Evolutionary conservation across 2,329 filamentous ascomycete genomes (phyloP), one percentile per base, ranked within the genome.

Genomic region (Berkeleyomyces basicola): DNA sequence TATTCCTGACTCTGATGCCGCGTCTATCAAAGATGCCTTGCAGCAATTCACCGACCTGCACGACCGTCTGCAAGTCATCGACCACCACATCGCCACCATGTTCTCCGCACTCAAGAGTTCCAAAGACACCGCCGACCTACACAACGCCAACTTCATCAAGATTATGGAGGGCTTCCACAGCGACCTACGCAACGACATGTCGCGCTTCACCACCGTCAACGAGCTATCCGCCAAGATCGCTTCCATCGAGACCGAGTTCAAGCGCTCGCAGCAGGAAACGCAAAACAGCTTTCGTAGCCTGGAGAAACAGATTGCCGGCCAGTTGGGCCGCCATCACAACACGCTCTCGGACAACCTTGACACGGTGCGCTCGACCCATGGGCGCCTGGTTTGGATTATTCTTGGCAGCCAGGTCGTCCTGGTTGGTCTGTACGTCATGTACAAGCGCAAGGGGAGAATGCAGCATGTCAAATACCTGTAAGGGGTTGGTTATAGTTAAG

Each of bases 381-480:
- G 74, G 16, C 76, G 72, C 66, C 72, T 84, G 68, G 81, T 95
- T 67, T 79, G 86, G 69, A 75, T 90, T 65, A 79, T 95, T 64
- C 77, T 96, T 63, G 84, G 81, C 16, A 83, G 88, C 66, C 90
- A 96, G 74, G 70, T 88, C 58, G 71, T 90, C 67, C 76, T 95
- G 40, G 82, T 82, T 0, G 82, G 74, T 1, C 81, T 78, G 0
- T 96, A 91, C 70, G 72, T 89, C 44, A 71, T 85, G 64, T 96
- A 96, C 75, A 95, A 95, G 80, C 81, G 84, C 68, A 84, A 86
- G 70, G 82, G 86, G 74, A 79, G 82, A 46, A 83, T 79, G 66
- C 82, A 84, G 72, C 89, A 89, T n/a, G 96, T 96, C 80, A 96
- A 96, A 76, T 96, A 90, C 73, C 75, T 96, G 71, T 96, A 77